phyloP scores from a whole-genome alignment of 208 protist species.

The Trichomonas vaginalis region DNA sequence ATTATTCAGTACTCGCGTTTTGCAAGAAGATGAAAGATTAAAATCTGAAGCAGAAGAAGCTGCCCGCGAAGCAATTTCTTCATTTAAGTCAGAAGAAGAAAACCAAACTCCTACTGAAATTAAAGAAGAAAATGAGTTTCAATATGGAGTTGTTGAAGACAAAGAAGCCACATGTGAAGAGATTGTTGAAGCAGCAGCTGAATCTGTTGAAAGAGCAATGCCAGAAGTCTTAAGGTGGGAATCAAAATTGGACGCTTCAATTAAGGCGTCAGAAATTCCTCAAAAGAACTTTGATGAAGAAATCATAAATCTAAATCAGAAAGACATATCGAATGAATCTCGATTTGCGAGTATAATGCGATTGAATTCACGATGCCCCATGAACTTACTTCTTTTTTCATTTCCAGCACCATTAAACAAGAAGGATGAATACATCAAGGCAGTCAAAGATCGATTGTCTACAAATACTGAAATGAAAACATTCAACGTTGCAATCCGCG shows the following conservation, averaged over 20 bases:
- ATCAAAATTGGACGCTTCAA: not conserved
- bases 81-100: not conserved
- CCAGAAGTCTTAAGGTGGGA: not conserved
- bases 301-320: not conserved
- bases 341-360: not conserved
- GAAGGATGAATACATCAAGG: too few species aligned
- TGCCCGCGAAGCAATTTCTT: not conserved
- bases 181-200: not conserved
- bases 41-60: not conserved
- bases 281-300: too few species aligned
- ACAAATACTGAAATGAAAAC: too few species aligned
- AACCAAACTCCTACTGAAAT: too few species aligned
- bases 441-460: too few species aligned
- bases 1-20: not conserved
- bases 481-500: too few species aligned
- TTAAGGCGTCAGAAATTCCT: not conserved
- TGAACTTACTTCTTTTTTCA: not conserved
- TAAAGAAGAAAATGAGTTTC: not conserved
- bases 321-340: not conserved
- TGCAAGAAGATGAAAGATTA: not conserved
- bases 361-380: not conserved
- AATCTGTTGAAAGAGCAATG: not conserved
- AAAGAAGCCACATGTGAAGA: not conserved
- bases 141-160: not conserved
- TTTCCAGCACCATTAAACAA: too few species aligned